Evolutionary conservation across 129 eudicot species (phyloP).

Genomic region (Chrysanthemum lavandulifolium): DNA sequence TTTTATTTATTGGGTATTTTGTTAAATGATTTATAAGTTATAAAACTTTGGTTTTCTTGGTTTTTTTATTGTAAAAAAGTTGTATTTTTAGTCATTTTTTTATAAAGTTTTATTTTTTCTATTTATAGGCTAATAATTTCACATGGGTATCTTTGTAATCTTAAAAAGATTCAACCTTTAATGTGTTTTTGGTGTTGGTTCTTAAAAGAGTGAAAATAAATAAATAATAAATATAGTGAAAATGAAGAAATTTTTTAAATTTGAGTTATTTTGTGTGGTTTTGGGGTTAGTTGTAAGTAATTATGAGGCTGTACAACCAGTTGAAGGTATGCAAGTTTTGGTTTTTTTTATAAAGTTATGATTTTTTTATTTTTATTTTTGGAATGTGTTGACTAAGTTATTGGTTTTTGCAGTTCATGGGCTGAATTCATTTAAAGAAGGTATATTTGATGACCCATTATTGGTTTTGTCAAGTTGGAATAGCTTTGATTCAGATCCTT

Average conservation of each 20-base stretch:
- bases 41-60: neutral
- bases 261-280: conserved; percentile 44
- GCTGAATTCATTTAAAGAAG: conserved; percentile 72
- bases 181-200: conserved; percentile 16
- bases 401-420: conserved; percentile 60
- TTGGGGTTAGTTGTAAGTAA: conserved; percentile 36
- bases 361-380: neutral
- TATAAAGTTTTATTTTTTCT: no score
- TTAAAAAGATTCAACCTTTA: conserved; percentile 25
- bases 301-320: conserved; percentile 47
- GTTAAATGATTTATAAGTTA: conserved; percentile 9
- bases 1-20: conserved; percentile 1
- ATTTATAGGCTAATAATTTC: no score
- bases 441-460: conserved; percentile 76
- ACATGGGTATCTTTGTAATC: neutral
- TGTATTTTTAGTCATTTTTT: no score
- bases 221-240: conserved; percentile 10
- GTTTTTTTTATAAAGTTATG: conserved; percentile 20
- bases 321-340: conserved; percentile 50
- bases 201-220: neutral
- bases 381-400: conserved; percentile 1
- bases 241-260: conserved; percentile 47
- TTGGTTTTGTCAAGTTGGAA: conserved; percentile 81
- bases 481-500: conserved; percentile 72
- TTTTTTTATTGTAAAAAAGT: no score